phyloP scores from a whole-genome alignment of 768 basidiomycete genomes.

The Podaxis sp. region DNA sequence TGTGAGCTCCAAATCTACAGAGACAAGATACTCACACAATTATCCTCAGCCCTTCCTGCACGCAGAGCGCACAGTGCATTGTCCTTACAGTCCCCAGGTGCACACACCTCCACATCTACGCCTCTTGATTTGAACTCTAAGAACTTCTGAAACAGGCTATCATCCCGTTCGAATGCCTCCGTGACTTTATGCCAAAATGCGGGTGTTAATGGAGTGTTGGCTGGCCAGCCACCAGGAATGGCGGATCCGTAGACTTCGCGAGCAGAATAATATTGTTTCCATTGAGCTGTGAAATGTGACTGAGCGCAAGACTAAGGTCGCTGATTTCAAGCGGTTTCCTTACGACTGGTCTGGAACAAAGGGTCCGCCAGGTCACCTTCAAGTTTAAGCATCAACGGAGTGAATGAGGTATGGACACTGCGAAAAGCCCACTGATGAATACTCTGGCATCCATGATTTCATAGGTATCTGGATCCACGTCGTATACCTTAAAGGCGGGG shows the following conservation, averaged over 20 bases:
- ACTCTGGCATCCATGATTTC: conserved; percentile 60
- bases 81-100: conserved; percentile 34
- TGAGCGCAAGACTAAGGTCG: neutral
- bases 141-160: conserved; percentile 44
- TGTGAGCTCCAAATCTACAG: neutral
- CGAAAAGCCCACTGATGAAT: conserved; percentile 39
- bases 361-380: conserved; percentile 42
- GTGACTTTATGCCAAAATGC: conserved; percentile 64
- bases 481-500: conserved; percentile 58
- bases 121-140: conserved; percentile 43
- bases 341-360: conserved; percentile 45
- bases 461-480: conserved; percentile 64
- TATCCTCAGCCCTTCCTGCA: conserved; percentile 39
- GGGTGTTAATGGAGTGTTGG: conserved; percentile 40
- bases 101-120: conserved; percentile 30
- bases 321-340: conserved; percentile 16
- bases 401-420: neutral
- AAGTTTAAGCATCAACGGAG: neutral
- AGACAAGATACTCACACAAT: conserved; percentile 32
- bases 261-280: conserved; percentile 58
- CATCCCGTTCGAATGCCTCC: conserved; percentile 47
- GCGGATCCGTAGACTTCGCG: conserved; percentile 48
- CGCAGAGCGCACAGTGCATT: conserved; percentile 42
- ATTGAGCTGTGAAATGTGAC: conserved; percentile 33
- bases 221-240: conserved; percentile 32